Evolutionary conservation across 2,329 filamentous ascomycete species (phyloP).

Genomic region (Trichoderma oligosporum): DNA sequence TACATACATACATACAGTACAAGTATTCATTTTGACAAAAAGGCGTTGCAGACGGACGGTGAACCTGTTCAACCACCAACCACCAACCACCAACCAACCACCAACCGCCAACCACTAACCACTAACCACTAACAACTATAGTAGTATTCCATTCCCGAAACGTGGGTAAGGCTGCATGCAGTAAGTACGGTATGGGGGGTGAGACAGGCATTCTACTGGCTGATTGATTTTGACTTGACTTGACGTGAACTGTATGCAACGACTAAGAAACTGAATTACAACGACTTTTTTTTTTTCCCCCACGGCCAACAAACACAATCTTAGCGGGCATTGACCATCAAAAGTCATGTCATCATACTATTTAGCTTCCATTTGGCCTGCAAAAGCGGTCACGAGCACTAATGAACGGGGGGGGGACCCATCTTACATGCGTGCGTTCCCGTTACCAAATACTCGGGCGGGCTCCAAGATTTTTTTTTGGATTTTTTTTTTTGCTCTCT

Average conservation of each 20-base stretch:
- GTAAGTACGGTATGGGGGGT: no score
- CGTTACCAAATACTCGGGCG: constrained; percentile 12
- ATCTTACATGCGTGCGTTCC: background rate
- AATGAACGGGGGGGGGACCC: constrained; percentile 4
- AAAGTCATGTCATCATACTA: constrained; percentile 8
- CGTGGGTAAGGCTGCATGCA: no score
- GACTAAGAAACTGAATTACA: no score
- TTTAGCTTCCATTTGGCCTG: background rate
- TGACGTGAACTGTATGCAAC: no score
- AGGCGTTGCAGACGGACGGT: background rate
- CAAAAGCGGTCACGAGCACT: constrained; percentile 10
- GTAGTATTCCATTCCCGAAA: no score
- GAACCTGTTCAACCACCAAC: no score
- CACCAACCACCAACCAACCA: no score
- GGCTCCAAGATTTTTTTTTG: background rate
- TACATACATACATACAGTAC: background rate
- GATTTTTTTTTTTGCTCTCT: background rate
- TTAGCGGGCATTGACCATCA: background rate
- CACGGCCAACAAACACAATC: constrained; percentile 4
- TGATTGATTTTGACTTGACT: no score
- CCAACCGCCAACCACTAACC: no score
- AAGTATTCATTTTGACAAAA: background rate
- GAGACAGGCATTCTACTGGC: no score
- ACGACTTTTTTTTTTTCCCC: no score
- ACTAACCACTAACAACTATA: no score